phyloP scores from a whole-genome alignment of 1,139 yeast species.

The Fermentozyma sake region DNA sequence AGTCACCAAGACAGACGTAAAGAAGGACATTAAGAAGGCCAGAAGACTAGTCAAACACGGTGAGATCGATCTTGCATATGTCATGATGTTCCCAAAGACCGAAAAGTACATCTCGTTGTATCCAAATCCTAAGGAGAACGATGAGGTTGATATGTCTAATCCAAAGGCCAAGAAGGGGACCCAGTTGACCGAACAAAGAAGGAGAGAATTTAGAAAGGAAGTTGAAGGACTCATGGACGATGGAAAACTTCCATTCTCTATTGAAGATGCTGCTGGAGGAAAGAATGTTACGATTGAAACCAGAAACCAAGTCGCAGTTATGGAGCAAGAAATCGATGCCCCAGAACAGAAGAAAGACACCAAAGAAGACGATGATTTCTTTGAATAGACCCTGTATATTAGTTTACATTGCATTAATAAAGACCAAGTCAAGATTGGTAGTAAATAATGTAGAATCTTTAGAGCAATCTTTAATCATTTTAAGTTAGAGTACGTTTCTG shows the following conservation, averaged over 20 bases:
- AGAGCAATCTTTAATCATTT: too few species aligned
- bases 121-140: slow-evolving; percentile 36
- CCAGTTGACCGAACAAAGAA: slow-evolving; percentile 45
- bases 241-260: slow-evolving; percentile 50
- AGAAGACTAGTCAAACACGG: slow-evolving; percentile 52
- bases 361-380: slow-evolving; percentile 41
- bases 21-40: slow-evolving; percentile 50
- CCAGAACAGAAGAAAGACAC: slow-evolving; percentile 23
- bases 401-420: too few species aligned
- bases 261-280: slow-evolving; percentile 56
- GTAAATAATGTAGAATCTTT: too few species aligned
- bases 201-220: slow-evolving; percentile 46
- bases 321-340: slow-evolving; percentile 37
- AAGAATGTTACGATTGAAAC: slow-evolving; percentile 26
- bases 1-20: slow-evolving; percentile 35
- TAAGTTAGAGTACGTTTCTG: too few species aligned
- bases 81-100: slow-evolving; percentile 70
- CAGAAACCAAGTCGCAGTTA: slow-evolving; percentile 10
- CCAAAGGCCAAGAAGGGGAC: slow-evolving; percentile 44
- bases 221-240: slow-evolving; percentile 48
- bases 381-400: slow-evolving; percentile 24
- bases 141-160: slow-evolving; percentile 24
- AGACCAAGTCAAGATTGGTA: too few species aligned
- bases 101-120: slow-evolving; percentile 80
- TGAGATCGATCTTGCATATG: slow-evolving; percentile 73